These are phyloP conservation scores for Paspalum vaginatum DNA, from an alignment of 176 grass and related monocot species.

Conservation along the genomic window DNA sequence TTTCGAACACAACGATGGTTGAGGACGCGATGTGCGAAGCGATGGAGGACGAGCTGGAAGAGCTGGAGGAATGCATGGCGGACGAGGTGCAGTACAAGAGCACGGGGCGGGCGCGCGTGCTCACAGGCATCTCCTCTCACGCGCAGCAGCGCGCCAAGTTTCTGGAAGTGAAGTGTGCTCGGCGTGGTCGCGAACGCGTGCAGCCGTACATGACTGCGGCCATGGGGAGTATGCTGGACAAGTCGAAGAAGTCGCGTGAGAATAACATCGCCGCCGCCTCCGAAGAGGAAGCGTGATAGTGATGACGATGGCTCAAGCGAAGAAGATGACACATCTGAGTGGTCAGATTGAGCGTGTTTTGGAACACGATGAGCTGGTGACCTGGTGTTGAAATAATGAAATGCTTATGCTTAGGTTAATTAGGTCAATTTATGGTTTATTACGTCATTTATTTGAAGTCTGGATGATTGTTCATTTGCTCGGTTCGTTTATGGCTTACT, in stretches of 20 bases:
- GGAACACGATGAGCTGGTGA: too few relatives aligned
- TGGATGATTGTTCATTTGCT: too few relatives aligned
- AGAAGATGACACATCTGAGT: neutral
- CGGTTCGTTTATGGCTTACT: too few relatives aligned
- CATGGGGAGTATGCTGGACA: neutral
- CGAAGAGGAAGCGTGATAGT: neutral
- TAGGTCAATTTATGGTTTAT: too few relatives aligned
- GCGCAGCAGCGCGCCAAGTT: slow-evolving; percentile 23
- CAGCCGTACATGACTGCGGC: neutral
- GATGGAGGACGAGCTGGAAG: slow-evolving; percentile 27
- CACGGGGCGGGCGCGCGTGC: slow-evolving; percentile 34
- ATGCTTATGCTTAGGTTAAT: too few relatives aligned
- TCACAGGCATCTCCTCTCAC: slow-evolving; percentile 29
- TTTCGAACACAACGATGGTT: neutral
- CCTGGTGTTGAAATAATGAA: too few relatives aligned
- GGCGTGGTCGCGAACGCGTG: neutral
- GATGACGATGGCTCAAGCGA: neutral
- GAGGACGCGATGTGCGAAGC: neutral
- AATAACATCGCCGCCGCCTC: neutral
- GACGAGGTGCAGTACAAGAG: neutral
- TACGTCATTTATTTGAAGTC: too few relatives aligned
- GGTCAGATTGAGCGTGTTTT: too few relatives aligned
- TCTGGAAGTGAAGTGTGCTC: too few relatives aligned
- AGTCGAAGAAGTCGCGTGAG: neutral
- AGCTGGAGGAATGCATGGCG: slow-evolving; percentile 13